Percentiles rank a stretch among this genome's conserved stretches.
Conservation (phyloP, 208 protist genomes). For the Trypanosoma congolense region DNA sequence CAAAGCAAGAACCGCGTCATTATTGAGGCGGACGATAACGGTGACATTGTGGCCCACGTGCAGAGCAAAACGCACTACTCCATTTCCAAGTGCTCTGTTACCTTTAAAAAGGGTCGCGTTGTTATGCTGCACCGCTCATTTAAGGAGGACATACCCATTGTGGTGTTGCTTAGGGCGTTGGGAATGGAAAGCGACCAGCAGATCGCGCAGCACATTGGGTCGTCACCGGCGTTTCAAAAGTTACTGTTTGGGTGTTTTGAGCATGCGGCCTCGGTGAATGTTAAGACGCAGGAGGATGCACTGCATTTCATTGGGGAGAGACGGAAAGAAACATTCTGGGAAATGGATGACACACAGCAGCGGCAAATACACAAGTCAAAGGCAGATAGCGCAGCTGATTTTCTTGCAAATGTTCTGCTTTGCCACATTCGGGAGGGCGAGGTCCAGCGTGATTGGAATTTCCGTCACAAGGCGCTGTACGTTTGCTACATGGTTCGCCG, state of each 20-base stretch:
- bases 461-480: conserved; percentile 96
- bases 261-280: conserved; percentile 71
- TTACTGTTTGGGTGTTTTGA: conserved; percentile 96
- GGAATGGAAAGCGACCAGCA: conserved; percentile 98
- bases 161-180: conserved; percentile 97
- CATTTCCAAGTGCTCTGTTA: conserved; percentile 93
- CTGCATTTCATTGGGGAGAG: conserved; percentile 97
- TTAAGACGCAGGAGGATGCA: conserved; percentile 92
- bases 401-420: conserved; percentile 91
- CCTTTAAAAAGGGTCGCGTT: conserved; percentile 92
- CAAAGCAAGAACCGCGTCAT: conserved; percentile 99
- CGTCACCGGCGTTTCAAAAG: conserved; percentile 76
- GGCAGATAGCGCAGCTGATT: conserved; percentile 93
- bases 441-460: conserved; percentile 93
- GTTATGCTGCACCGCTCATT: conserved; percentile 98
- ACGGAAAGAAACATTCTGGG: conserved; percentile 73
- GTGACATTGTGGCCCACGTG: conserved; percentile 74
- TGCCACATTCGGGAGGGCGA: conserved; percentile 92
- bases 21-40: conserved; percentile 85
- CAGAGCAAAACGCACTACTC: conserved; percentile 92
- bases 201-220: conserved; percentile 97
- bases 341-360: conserved; percentile 61
- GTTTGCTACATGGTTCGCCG: conserved; percentile 96
- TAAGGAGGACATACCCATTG: conserved; percentile 97
- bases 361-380: conserved; percentile 69